Conservation (phyloP, 2,329 filamentous ascomycete species). For the Colletotrichum truncatum region DNA sequence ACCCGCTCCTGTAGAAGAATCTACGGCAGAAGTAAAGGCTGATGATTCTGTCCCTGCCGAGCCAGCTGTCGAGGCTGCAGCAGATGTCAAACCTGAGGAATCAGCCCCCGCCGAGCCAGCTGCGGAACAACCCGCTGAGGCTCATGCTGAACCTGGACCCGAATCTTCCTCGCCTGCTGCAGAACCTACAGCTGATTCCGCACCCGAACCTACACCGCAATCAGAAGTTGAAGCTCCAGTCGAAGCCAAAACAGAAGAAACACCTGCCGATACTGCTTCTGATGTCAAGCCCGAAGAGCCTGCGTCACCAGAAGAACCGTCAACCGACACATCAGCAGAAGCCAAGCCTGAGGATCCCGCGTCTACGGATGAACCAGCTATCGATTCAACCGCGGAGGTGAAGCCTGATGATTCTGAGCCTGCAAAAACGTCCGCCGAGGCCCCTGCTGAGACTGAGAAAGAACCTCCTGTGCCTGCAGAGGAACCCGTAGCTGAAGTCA, state of each 20-base stretch:
- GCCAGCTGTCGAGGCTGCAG: slow-evolving; percentile 10
- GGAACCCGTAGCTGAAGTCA: too few relatives aligned
- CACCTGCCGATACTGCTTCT: neutral
- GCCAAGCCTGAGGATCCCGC: neutral
- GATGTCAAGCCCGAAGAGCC: neutral
- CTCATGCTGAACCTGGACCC: too few relatives aligned
- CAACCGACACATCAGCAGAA: neutral
- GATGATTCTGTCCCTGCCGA: too few relatives aligned
- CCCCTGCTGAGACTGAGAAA: too few relatives aligned
- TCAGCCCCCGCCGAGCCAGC: slow-evolving; percentile 21
- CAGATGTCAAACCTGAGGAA: slow-evolving; percentile 22
- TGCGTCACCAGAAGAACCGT: neutral
- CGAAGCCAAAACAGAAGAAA: neutral
- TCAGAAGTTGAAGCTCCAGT: neutral
- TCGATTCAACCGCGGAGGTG: too few relatives aligned
- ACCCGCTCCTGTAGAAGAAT: neutral
- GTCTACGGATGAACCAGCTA: too few relatives aligned
- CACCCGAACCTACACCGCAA: neutral
- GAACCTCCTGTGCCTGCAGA: too few relatives aligned
- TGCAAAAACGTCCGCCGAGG: too few relatives aligned
- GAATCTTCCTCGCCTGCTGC: too few relatives aligned
- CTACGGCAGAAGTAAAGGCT: too few relatives aligned
- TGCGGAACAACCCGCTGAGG: too few relatives aligned
- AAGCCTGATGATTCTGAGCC: too few relatives aligned
- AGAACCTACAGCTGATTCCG: neutral